phyloP scores from a whole-genome alignment of 176 grass and related monocot genomes.

The Raddia distichophylla region DNA sequence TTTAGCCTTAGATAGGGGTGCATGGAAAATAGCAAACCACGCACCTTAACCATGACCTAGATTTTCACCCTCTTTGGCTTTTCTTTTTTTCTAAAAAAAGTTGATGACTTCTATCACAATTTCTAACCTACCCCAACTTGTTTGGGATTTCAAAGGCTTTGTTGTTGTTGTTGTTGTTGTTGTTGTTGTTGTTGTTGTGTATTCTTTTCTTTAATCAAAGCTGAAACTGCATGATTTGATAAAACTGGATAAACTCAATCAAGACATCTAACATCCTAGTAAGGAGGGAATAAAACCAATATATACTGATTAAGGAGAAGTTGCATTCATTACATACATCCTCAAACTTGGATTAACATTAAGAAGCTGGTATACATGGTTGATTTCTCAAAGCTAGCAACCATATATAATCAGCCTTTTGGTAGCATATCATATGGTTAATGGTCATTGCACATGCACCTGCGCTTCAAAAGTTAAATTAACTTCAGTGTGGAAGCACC shows the following conservation, averaged over 20 bases:
- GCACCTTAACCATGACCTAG: too few relatives aligned
- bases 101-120: too few relatives aligned
- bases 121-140: too few relatives aligned
- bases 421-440: not conserved
- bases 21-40: too few relatives aligned
- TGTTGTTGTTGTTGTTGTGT: too few relatives aligned
- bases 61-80: too few relatives aligned
- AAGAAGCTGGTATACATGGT: not conserved
- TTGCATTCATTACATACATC: not conserved
- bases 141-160: too few relatives aligned
- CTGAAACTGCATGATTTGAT: not conserved
- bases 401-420: not conserved
- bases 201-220: not conserved
- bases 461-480: conserved; percentile 1
- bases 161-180: too few relatives aligned
- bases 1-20: too few relatives aligned
- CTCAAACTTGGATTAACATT: not conserved
- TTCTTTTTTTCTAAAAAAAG: too few relatives aligned
- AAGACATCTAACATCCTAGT: not conserved
- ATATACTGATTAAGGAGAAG: not conserved
- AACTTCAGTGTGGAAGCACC: conserved; percentile 17
- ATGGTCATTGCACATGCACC: not conserved
- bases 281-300: not conserved
- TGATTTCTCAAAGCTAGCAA: not conserved
- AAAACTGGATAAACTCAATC: not conserved